Percentiles rank a stretch among this genome's conserved stretches.
Evolutionary conservation across 495 filamentous ascomycete genomes (phyloP).

Genomic region (Aspergillus kassunensis): DNA sequence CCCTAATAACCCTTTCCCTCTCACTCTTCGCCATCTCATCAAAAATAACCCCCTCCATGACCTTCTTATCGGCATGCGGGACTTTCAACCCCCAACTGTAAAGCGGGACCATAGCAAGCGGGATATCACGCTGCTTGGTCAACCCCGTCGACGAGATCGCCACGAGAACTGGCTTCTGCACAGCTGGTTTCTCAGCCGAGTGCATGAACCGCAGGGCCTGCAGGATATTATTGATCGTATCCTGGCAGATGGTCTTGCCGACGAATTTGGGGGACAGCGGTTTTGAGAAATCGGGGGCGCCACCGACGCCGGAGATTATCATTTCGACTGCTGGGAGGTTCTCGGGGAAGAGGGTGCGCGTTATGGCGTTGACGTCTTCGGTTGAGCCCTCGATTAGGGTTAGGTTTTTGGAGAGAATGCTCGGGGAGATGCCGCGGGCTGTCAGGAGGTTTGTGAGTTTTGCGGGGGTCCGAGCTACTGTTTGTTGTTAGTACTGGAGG

Average conservation of each 20-base stretch:
- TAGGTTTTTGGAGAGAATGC: constrained; percentile 35
- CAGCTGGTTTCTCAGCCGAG: constrained; percentile 7
- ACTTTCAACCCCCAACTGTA: constrained; percentile 47
- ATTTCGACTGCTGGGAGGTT: constrained; percentile 32
- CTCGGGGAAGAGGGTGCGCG: constrained; percentile 5
- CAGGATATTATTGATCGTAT: constrained; percentile 45
- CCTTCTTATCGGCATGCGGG: constrained; percentile 56
- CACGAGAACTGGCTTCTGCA: constrained; percentile 41
- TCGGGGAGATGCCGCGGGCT: constrained; percentile 24
- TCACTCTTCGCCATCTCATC: constrained; percentile 23
- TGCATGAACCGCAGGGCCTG: constrained; percentile 27
- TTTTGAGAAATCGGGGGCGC: constrained; percentile 21
- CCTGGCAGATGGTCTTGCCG: constrained; percentile 56
- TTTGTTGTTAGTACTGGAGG: not conserved
- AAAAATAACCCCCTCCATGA: constrained; percentile 49
- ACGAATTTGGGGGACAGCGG: constrained; percentile 33
- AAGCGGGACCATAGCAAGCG: constrained; percentile 44
- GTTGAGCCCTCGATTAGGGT: constrained; percentile 50
- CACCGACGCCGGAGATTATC: constrained; percentile 32
- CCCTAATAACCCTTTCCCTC: constrained; percentile 16
- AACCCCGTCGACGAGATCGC: constrained; percentile 54
- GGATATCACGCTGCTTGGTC: constrained; percentile 48
- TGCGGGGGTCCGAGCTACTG: constrained; percentile 54
- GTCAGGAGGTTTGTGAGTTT: constrained; percentile 51
- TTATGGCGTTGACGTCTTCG: constrained; percentile 39